Base-by-base conservation (phyloP, 352 stramenopile species). In the Globisporangium abappressorium region DNA sequence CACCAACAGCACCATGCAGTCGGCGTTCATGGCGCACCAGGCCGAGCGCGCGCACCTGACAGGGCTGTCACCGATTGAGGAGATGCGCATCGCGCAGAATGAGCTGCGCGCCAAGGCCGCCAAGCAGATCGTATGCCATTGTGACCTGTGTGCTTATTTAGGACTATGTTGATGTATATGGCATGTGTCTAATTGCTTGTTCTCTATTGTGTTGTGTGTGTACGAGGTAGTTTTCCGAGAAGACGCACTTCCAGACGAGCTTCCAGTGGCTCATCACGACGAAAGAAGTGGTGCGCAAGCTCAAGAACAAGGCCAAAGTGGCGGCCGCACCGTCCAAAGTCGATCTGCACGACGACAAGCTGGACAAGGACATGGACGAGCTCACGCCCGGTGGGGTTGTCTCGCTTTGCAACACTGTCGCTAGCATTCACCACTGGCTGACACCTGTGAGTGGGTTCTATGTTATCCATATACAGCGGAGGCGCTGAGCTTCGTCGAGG, bases 81-180 rank as follows among this genome's bases (percentile, higher is more conserved):
- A 94, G 57, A 92, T 94, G 83, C 82, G 79, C 18, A 74, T 93
- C 51, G 87, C 79, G n/a, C 82, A 94, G 65, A 90, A 89, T 65
- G 86, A 94, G 70, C 63, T 93, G 47, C 84, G 84, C 0, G 86
- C 85, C 11, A 93, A 92, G 47, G 87, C 79, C 2, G 84, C 84
- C 8, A 76, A 79, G 2, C 79, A 87, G 24, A 62, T 90, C 57
- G 79, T 87, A 60, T 33, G 30, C 30, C 7, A 33, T 30, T 71
- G 66, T 56, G 8, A 3, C 26, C 47, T 49, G 20, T 9, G 56
- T 65, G 20, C 26, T 36, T 7, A 33, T 33, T 56, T 20, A 51
- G 0, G 43, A 55, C 7, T 7, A 24, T 20, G 41, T n/a, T 69
- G 28, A 53, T 28, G 1, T 5, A 33, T 38, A 41, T 5, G 54